Conservation (phyloP, 768 basidiomycete genomes). For the Boletales sp. region DNA sequence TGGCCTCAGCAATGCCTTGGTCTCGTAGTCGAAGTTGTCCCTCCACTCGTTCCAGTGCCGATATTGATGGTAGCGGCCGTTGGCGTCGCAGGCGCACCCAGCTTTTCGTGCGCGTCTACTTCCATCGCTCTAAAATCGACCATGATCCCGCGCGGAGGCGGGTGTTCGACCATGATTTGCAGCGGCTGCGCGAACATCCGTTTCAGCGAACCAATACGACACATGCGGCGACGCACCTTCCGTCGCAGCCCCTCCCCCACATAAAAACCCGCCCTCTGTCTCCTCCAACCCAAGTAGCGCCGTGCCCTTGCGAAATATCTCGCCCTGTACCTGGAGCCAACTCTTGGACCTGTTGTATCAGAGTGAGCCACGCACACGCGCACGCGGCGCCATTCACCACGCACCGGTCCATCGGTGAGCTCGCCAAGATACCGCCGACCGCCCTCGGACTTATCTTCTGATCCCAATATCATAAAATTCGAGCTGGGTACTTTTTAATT, state of each 20-base stretch:
- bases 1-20: too few species aligned
- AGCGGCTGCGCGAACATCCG: too few species aligned
- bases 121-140: too few species aligned
- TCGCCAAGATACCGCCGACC: conserved; percentile 29
- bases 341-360: conserved; percentile 53
- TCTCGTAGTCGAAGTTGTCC: too few species aligned
- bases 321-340: conserved; percentile 93
- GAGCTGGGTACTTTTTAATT: conserved; percentile 73
- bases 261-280: conserved; percentile 75
- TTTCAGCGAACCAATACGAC: too few species aligned
- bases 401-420: conserved; percentile 48
- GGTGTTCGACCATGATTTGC: too few species aligned
- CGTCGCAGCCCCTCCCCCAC: conserved; percentile 85
- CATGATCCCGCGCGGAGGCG: too few species aligned
- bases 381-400: too few species aligned
- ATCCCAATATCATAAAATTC: conserved; percentile 49
- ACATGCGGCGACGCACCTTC: conserved; percentile 45
- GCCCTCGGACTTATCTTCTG: conserved; percentile 50
- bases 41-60: too few species aligned
- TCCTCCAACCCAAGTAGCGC: conserved; percentile 78
- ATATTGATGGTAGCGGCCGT: too few species aligned
- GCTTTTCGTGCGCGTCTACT: too few species aligned
- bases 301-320: conserved; percentile 90
- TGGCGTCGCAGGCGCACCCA: too few species aligned
- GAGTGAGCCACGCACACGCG: neutral